Conservation (phyloP, 768 basidiomycete species). For the Amanita fuliginea region DNA sequence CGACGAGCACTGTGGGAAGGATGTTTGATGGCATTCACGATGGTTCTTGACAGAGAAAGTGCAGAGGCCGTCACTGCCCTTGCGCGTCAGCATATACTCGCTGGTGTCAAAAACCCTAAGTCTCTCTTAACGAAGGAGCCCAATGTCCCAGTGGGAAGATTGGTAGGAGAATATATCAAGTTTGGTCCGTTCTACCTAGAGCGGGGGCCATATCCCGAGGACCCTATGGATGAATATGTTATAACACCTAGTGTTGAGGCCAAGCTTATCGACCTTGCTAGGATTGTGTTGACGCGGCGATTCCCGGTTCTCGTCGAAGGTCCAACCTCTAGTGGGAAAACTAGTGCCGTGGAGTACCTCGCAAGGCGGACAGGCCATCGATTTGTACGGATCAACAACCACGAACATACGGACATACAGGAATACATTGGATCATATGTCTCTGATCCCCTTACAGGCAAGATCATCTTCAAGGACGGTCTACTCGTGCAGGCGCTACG, state of each 20-base stretch:
- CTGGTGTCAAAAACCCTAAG: slow-evolving; percentile 67
- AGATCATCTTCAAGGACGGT: slow-evolving; percentile 90
- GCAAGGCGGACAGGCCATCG: slow-evolving; percentile 88
- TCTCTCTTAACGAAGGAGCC: slow-evolving; percentile 71
- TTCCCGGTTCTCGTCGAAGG: slow-evolving; percentile 97
- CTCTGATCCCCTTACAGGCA: slow-evolving; percentile 87
- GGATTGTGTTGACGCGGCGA: slow-evolving; percentile 77
- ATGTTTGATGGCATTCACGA: slow-evolving; percentile 95
- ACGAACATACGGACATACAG: slow-evolving; percentile 99
- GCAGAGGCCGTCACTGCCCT: slow-evolving; percentile 52
- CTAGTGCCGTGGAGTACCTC: slow-evolving; percentile 92
- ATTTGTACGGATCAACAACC: slow-evolving; percentile 98
- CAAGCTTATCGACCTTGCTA: slow-evolving; percentile 90
- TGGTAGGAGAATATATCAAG: slow-evolving; percentile 54
- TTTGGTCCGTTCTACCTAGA: slow-evolving; percentile 90
- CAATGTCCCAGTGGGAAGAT: slow-evolving; percentile 30
- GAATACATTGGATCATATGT: slow-evolving; percentile 97
- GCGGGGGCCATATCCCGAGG: slow-evolving; percentile 56
- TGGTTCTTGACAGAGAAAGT: slow-evolving; percentile 76
- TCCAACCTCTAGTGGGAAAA: slow-evolving; percentile 96
- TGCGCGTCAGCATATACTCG: slow-evolving; percentile 69
- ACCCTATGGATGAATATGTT: slow-evolving; percentile 73
- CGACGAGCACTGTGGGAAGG: slow-evolving; percentile 92
- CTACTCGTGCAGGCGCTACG: slow-evolving; percentile 87
- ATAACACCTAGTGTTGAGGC: slow-evolving; percentile 91